Conservation (phyloP, 2,329 filamentous ascomycete species). For the Tolypocladium ovalisporum region DNA sequence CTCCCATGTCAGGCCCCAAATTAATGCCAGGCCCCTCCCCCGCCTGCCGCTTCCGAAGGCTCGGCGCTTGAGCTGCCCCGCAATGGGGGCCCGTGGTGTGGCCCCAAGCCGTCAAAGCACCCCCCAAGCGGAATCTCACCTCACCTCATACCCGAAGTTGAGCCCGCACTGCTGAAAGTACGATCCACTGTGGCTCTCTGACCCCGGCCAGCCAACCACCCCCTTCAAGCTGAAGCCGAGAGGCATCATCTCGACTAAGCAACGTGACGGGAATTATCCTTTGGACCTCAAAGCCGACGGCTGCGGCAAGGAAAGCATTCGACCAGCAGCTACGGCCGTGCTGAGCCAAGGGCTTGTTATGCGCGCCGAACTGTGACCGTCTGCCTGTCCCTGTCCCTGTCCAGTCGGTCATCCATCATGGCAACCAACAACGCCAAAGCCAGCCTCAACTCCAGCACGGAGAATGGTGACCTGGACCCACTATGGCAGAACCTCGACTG, state of each 20-base stretch:
- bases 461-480: slow-evolving; percentile 35
- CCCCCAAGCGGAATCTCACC: no score
- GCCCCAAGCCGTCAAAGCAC: neutral
- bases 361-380: slow-evolving; percentile 12
- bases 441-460: slow-evolving; percentile 17
- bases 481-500: slow-evolving; percentile 69
- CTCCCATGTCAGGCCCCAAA: neutral
- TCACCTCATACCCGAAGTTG: neutral
- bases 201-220: neutral
- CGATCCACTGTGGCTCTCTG: no score
- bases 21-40: neutral
- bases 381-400: slow-evolving; percentile 10
- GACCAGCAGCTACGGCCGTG: neutral
- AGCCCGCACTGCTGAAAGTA: neutral
- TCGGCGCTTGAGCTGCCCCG: neutral
- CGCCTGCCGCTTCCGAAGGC: neutral
- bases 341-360: slow-evolving; percentile 2
- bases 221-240: neutral
- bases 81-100: no score
- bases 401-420: slow-evolving; percentile 12
- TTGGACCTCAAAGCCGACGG: neutral
- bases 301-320: neutral
- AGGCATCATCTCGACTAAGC: neutral
- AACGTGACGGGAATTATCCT: neutral
- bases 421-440: slow-evolving; percentile 9